These are phyloP conservation scores for Peronospora tabacina DNA, from an alignment of 352 stramenopile genomes.

Conservation along the genomic window DNA sequence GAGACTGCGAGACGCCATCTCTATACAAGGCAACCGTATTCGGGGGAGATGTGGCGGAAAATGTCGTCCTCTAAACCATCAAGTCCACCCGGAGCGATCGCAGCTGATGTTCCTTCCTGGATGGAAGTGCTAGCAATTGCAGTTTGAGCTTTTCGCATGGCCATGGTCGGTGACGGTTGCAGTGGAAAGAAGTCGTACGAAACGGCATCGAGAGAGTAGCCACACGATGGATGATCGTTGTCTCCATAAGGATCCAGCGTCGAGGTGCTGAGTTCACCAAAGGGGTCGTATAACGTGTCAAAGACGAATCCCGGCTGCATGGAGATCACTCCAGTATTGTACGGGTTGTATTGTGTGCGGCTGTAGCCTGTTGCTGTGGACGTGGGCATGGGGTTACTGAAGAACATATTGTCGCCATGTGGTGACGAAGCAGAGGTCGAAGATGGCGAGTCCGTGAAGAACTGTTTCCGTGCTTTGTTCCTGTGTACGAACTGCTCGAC, in stretches of 20 bases:
- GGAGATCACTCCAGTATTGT: slow-evolving; percentile 14
- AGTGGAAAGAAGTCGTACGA: slow-evolving; percentile 48
- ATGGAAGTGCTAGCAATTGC: slow-evolving; percentile 2
- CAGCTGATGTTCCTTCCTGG: slow-evolving; percentile 5
- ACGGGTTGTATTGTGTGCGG: slow-evolving; percentile 25
- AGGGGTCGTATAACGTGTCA: slow-evolving; percentile 38
- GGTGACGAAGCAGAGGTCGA: slow-evolving; percentile 28
- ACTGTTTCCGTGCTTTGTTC: slow-evolving; percentile 37
- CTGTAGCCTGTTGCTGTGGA: slow-evolving; percentile 19
- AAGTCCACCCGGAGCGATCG: slow-evolving; percentile 12
- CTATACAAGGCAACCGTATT: slow-evolving; percentile 78
- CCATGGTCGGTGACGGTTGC: slow-evolving; percentile 42
- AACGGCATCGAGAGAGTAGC: slow-evolving; percentile 42
- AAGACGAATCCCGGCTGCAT: slow-evolving; percentile 27
- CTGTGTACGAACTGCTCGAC: slow-evolving; percentile 24
- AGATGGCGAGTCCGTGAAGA: slow-evolving; percentile 41
- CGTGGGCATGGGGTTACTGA: slow-evolving; percentile 25
- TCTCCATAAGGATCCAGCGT: slow-evolving; percentile 43
- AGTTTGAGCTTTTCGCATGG: slow-evolving; percentile 25
- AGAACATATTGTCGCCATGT: slow-evolving; percentile 31
- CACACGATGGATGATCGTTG: slow-evolving; percentile 40
- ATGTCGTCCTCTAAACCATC: slow-evolving; percentile 60
- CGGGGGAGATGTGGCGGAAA: slow-evolving; percentile 77
- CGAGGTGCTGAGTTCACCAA: slow-evolving; percentile 31
- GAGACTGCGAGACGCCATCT: slow-evolving; percentile 15